These are phyloP conservation scores for Scortechinia acanthostroma DNA, from an alignment of 2,329 filamentous ascomycete genomes.

Conservation along the genomic window DNA sequence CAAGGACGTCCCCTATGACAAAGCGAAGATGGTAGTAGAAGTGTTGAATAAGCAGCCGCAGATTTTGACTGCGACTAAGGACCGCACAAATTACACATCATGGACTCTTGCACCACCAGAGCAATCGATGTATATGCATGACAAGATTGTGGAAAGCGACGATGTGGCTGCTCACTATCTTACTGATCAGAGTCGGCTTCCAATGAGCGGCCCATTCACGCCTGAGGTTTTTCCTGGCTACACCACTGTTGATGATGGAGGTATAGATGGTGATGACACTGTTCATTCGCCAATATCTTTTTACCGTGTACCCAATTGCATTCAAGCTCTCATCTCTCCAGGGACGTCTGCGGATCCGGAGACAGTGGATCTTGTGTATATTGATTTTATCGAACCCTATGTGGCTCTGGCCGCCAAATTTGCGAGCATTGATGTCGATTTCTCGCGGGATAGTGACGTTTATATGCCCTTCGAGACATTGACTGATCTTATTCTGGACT, in stretches of 20 bases:
- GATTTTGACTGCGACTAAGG: slow-evolving; percentile 28
- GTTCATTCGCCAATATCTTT: slow-evolving; percentile 70
- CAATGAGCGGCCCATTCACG: slow-evolving; percentile 15
- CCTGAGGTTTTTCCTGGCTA: slow-evolving; percentile 61
- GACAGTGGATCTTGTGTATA: slow-evolving; percentile 79
- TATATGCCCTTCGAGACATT: slow-evolving; percentile 23
- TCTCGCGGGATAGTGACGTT: background rate
- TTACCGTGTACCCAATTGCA: slow-evolving; percentile 75
- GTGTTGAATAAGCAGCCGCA: slow-evolving; percentile 46
- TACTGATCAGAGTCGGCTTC: slow-evolving; percentile 19
- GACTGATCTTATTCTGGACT: slow-evolving; percentile 48
- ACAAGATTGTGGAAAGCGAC: background rate
- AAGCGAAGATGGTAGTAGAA: slow-evolving; percentile 62
- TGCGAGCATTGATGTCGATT: background rate
- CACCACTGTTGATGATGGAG: slow-evolving; percentile 79
- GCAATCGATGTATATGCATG: slow-evolving; percentile 2
- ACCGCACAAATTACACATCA: slow-evolving; percentile 21
- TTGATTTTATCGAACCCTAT: slow-evolving; percentile 84
- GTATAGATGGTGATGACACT: slow-evolving; percentile 82
- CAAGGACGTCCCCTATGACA: slow-evolving; percentile 71
- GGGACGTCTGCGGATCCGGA: slow-evolving; percentile 43
- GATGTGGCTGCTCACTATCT: slow-evolving; percentile 2
- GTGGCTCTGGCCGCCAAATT: slow-evolving; percentile 68
- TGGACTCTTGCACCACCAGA: slow-evolving; percentile 42
- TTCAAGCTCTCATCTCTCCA: slow-evolving; percentile 60